phyloP scores from a whole-genome alignment of 441 rosid genomes.

The Euphorbia corollata region DNA sequence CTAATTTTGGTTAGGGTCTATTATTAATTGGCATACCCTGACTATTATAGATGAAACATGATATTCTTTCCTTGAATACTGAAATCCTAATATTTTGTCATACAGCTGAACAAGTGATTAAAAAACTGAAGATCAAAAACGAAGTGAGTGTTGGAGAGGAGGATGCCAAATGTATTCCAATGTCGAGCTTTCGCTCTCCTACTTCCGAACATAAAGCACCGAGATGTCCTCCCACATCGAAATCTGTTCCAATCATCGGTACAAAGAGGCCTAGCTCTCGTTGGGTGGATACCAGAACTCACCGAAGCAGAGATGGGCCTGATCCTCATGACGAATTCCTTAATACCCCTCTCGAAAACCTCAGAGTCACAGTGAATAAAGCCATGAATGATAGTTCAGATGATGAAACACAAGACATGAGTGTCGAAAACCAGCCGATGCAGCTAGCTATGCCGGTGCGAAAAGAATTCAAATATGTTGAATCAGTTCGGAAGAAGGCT shows the following conservation, averaged over 20 bases:
- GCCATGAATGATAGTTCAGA: constrained; percentile 39
- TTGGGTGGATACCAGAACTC: constrained; percentile 79
- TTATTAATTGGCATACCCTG: too few relatives aligned
- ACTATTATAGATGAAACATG: too few relatives aligned
- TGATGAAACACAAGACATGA: constrained; percentile 69
- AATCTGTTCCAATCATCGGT: constrained; percentile 39
- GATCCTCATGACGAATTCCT: constrained; percentile 94
- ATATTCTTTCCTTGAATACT: too few relatives aligned
- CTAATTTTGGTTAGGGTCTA: too few relatives aligned
- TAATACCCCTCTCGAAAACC: constrained; percentile 65
- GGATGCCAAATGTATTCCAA: constrained; percentile 31
- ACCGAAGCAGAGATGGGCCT: constrained; percentile 40
- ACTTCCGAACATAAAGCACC: constrained; percentile 15
- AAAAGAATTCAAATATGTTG: constrained; percentile 60
- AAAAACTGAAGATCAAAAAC: constrained; percentile 33
- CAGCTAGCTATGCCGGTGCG: constrained; percentile 39
- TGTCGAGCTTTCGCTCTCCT: constrained; percentile 30
- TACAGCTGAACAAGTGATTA: too few relatives aligned
- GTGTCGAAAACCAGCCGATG: constrained; percentile 33
- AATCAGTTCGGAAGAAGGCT: constrained; percentile 71
- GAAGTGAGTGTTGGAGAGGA: constrained; percentile 23
- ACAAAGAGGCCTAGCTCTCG: constrained; percentile 55
- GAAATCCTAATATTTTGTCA: too few relatives aligned
- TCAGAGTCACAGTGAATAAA: constrained; percentile 47
- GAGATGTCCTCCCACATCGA: constrained; percentile 30